phyloP scores from a whole-genome alignment of 73 alveolate species.

The Paramecium sexaurelia region DNA sequence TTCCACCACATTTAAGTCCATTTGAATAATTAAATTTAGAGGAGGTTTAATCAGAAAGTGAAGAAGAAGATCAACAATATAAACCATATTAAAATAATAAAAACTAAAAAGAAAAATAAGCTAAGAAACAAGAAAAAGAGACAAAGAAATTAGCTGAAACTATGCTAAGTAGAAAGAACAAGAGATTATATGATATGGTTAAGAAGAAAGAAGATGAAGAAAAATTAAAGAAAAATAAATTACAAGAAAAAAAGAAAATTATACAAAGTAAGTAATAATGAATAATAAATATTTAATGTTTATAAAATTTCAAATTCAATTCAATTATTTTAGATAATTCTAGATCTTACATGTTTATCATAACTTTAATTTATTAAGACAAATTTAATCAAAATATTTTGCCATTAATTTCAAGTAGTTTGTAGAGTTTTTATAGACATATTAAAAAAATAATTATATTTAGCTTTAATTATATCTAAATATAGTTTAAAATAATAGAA shows the following conservation, averaged over 20 bases:
- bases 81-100: not conserved
- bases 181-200: constrained; percentile 62
- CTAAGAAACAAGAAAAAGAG: constrained; percentile 2
- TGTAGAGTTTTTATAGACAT: too few relatives aligned
- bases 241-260: constrained; percentile 45
- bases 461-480: too few relatives aligned
- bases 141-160: constrained; percentile 61
- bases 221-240: constrained; percentile 19
- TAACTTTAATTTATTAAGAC: too few relatives aligned
- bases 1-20: constrained; percentile 71
- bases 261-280: not conserved
- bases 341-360: too few relatives aligned
- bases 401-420: too few relatives aligned
- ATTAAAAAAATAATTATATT: too few relatives aligned
- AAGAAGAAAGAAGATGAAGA: constrained; percentile 57
- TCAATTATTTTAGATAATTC: too few relatives aligned
- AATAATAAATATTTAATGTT: not conserved
- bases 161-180: constrained; percentile 61
- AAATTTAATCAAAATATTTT: too few relatives aligned
- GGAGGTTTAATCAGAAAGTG: constrained; percentile 44
- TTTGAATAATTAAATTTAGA: constrained; percentile 54
- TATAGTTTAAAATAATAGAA: too few relatives aligned
- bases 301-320: not conserved
- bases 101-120: not conserved
- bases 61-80: constrained; percentile 14